Evolutionary conservation across 169 alveolate genomes (phyloP).

Genomic region (Amoebophrya sp.): DNA sequence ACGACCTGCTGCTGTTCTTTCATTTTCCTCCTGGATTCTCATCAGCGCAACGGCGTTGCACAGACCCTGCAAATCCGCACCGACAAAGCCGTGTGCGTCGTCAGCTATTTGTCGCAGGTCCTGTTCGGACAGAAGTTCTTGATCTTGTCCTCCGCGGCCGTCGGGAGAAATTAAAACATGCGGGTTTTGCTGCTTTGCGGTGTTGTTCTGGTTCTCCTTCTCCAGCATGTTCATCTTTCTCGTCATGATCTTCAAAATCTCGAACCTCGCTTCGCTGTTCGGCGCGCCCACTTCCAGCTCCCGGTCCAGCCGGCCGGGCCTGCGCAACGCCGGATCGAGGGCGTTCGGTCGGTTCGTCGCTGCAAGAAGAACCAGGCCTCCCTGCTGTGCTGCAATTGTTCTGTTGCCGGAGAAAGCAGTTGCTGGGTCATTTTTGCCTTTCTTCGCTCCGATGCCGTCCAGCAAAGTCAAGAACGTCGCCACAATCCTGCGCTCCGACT

Average conservation of each 20-base stretch:
- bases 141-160: neutral
- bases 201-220: too few species aligned
- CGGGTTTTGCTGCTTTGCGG: neutral
- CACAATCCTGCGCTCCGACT: neutral
- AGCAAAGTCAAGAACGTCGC: neutral
- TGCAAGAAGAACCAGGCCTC: conserved; percentile 61
- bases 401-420: too few species aligned
- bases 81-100: conserved; percentile 45
- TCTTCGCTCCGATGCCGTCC: neutral
- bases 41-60: conserved; percentile 38
- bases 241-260: neutral
- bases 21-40: conserved; percentile 21
- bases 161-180: too few species aligned
- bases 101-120: conserved; percentile 39
- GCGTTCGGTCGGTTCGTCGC: conserved; percentile 79
- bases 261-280: neutral
- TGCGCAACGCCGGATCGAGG: conserved; percentile 81
- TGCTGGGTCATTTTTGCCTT: too few species aligned
- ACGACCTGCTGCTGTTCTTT: too few species aligned
- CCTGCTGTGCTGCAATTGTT: too few species aligned
- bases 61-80: conserved; percentile 43
- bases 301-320: conserved; percentile 93
- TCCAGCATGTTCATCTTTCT: neutral
- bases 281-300: conserved; percentile 62
- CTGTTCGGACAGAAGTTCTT: conserved; percentile 4